phyloP scores from a whole-genome alignment of 2,329 filamentous ascomycete genomes.

The Aspergillus sp. region DNA sequence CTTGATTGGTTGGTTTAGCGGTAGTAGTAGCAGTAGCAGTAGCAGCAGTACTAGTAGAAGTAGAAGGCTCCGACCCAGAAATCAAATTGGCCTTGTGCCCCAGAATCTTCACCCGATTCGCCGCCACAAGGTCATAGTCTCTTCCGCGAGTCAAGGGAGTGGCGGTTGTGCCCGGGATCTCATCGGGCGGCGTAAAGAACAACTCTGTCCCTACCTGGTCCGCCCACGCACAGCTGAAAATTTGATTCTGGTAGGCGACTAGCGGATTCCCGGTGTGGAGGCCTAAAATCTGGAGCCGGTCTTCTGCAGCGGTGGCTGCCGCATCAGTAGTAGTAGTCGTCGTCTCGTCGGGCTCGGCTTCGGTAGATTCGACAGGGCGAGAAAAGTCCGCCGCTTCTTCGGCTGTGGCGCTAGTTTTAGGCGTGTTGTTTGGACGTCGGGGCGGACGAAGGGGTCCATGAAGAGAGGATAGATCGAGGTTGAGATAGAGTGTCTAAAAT shows the following conservation, averaged over 20 bases:
- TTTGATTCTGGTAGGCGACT: conserved; percentile 66
- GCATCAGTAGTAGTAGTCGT: background rate
- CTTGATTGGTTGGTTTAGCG: conserved; percentile 35
- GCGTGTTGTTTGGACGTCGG: conserved; percentile 26
- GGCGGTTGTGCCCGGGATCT: conserved; percentile 18
- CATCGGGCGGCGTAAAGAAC: conserved; percentile 51
- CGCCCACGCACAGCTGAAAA: conserved; percentile 75
- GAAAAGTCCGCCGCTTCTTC: background rate
- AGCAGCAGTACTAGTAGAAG: background rate
- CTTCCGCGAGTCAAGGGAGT: conserved; percentile 24
- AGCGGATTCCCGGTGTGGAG: conserved; percentile 69
- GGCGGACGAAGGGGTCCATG: conserved; percentile 32
- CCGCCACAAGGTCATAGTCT: conserved; percentile 63
- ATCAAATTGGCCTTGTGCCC: conserved; percentile 57
- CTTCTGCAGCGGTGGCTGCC: conserved; percentile 11
- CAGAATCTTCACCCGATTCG: conserved; percentile 60
- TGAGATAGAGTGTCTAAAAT: conserved; percentile 49
- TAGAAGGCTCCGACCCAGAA: conserved; percentile 29
- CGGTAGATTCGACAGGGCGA: conserved; percentile 32
- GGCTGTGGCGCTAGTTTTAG: too few species aligned
- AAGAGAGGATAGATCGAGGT: conserved; percentile 48
- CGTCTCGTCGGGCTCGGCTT: conserved; percentile 7
- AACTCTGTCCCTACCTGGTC: conserved; percentile 78
- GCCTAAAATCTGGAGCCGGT: conserved; percentile 68
- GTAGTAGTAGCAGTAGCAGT: conserved; percentile 9